phyloP scores from a whole-genome alignment of 306 rosid species.

The Inga laurina region DNA sequence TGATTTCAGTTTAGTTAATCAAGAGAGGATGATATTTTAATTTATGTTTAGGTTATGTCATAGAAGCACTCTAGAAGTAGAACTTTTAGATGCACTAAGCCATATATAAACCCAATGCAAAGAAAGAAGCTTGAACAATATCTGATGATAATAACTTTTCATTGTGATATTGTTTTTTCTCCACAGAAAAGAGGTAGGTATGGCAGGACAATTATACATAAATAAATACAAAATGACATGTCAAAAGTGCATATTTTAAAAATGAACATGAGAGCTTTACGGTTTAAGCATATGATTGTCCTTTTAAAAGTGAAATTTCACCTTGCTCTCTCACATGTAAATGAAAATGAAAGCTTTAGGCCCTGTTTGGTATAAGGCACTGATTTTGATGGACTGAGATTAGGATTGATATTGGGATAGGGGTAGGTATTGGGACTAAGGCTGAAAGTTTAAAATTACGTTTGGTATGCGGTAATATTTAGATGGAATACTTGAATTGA shows the following conservation, averaged over 20 bases:
- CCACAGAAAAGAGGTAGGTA: not conserved
- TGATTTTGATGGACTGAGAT: no score
- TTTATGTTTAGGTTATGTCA: not conserved
- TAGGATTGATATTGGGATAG: no score
- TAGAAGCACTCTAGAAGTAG: not conserved
- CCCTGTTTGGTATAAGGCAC: no score
- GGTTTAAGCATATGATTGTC: not conserved
- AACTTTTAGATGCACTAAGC: not conserved
- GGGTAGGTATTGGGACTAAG: no score
- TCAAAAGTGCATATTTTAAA: not conserved
- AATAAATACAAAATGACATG: not conserved
- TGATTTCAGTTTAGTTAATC: not conserved
- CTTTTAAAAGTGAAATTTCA: not conserved
- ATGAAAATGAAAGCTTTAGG: not conserved
- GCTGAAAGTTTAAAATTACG: no score
- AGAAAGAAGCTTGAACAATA: not conserved
- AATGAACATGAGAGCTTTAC: not conserved
- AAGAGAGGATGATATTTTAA: not conserved
- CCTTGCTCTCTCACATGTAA: not conserved
- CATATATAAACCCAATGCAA: not conserved
- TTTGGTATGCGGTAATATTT: no score
- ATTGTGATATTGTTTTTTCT: not conserved
- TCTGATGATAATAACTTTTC: not conserved
- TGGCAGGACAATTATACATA: not conserved
- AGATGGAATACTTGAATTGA: no score